Evolutionary conservation across 2,329 filamentous ascomycete species (phyloP), one percentile per base, ranked within the genome.

Genomic region (Chalaropsis ovoidea): DNA sequence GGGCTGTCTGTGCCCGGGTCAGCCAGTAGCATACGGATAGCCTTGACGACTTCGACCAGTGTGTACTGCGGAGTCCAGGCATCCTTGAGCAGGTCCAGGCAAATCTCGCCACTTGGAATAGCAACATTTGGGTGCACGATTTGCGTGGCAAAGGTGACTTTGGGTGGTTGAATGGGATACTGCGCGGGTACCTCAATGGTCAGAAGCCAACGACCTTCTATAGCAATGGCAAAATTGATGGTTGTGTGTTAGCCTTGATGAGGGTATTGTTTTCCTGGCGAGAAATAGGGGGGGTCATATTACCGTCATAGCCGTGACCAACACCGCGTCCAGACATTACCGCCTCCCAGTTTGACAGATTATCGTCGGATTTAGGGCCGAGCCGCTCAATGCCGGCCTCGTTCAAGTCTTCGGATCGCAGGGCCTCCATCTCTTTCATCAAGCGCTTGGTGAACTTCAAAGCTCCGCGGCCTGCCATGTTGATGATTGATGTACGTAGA

Each of bases 61-160:
- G 87, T 92, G 75, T 96, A 94, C 19, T 90, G 86, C 0, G 92
- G 89, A 67, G 89, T 88, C 93, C 93, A 97, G 19, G 82, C 82
- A 65, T 86, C 82, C 72, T 82, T 82, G 67, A 99, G 80, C 68
- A 97, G 81, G 73, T 96, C 94, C 35, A 97, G 84, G 75, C 94
- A 99, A 73, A 99, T 94, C 76, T 96, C 92, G 70, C 94, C 94
- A 1, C 85, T 91, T 70, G 81, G 71, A 69, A 82, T 78, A 63
- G 79, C 78, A 41, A 85, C 85, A 76, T 96, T 96, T 61, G 92
- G 86, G 77, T 96, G 91, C 71, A 90, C 88, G 70, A 95, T 85
- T 68, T 85, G 84, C 43, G 91, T 99, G n/a, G 81, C 77, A 78
- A 99, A 99, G 67, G 77, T 80, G 70, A 99, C 86, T 49, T 79